Evolutionary conservation across 768 basidiomycete genomes (phyloP), one percentile per base, ranked within the genome.

Genomic region (Tylopilus rubrobrunneus): DNA sequence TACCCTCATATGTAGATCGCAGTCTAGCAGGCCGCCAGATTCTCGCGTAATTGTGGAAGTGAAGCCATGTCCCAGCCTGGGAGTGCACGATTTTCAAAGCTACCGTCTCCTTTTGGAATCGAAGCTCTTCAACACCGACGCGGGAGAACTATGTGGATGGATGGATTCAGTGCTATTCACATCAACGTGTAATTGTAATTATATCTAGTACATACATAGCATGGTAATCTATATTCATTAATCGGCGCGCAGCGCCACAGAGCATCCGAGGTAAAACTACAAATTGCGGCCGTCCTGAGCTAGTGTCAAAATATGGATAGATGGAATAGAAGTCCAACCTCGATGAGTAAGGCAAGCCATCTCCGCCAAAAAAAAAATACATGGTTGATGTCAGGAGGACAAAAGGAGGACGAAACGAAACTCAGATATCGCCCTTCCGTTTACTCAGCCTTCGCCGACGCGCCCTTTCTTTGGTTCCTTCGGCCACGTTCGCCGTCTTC

Each of bases 401-500:
- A 42, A 58, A 34, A 15, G 34, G 34, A 34, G 34, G 34, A 9
- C 34, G 49, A 53, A 61, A 56, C 50, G 49, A 53, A 61, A 56
- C 50, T 68, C 49, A 62, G 49, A 48, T 51, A 59, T 66, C 59
- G 53, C 48, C 48, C 58, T 63, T 70, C 61, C 68, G 70, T 61
- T 70, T 70, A 60, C 68, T 70, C 56, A 70, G 53, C 56, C 44
- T 70, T 64, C 68, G 70, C 50, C 68, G 64, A 56, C 59, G 68
- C 41, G 49, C 48, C 58, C 48, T 61, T 56, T 68, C 64, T 52
- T 62, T 66, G 40, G 46, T 55, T 49, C 55, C 56, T 47, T 60
- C 57, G 33, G 15, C 47, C 41, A 62, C 64, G 15, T 57, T 54
- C 28, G 12, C 58, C 59, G 33, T 42, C 51, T 58, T 58, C 29